phyloP scores from a whole-genome alignment of 768 basidiomycete species.

The Suillus subalutaceus region DNA sequence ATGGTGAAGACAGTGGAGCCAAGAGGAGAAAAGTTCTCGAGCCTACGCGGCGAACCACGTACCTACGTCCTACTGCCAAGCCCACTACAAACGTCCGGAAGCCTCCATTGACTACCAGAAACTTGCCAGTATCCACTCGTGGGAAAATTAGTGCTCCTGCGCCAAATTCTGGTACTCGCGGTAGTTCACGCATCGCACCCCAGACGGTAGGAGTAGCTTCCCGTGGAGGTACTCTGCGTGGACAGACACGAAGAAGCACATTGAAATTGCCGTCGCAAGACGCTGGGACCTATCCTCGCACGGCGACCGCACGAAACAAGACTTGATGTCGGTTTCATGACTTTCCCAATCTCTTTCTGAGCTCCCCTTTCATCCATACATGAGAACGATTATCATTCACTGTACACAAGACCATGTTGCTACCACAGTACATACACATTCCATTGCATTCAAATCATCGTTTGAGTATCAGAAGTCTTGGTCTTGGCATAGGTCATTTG shows the following conservation, averaged over 20 bases:
- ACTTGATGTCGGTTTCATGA: conserved; percentile 29
- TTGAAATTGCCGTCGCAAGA: conserved; percentile 2
- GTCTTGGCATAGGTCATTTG: neutral
- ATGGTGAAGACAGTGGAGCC: conserved; percentile 14
- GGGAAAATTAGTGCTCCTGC: conserved; percentile 14
- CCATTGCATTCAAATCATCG: neutral
- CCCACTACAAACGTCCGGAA: conserved; percentile 20
- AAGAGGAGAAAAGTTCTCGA: conserved; percentile 33
- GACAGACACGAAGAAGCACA: neutral
- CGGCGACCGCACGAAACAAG: conserved; percentile 21
- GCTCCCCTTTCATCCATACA: neutral
- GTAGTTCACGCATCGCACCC: neutral
- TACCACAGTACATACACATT: conserved; percentile 14
- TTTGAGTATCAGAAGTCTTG: neutral
- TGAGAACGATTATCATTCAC: conserved; percentile 12
- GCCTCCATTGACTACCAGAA: conserved; percentile 16
- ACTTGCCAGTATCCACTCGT: conserved; percentile 9
- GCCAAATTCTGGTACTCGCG: conserved; percentile 16
- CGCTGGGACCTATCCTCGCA: neutral
- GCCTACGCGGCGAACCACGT: conserved; percentile 27
- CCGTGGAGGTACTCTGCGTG: neutral
- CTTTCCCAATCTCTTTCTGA: conserved; percentile 7
- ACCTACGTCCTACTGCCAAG: conserved; percentile 27
- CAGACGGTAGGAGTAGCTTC: conserved; percentile 3
- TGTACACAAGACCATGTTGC: conserved; percentile 29